Conservation (phyloP, 78 protist species). For the Dictyostelium intermedium region DNA sequence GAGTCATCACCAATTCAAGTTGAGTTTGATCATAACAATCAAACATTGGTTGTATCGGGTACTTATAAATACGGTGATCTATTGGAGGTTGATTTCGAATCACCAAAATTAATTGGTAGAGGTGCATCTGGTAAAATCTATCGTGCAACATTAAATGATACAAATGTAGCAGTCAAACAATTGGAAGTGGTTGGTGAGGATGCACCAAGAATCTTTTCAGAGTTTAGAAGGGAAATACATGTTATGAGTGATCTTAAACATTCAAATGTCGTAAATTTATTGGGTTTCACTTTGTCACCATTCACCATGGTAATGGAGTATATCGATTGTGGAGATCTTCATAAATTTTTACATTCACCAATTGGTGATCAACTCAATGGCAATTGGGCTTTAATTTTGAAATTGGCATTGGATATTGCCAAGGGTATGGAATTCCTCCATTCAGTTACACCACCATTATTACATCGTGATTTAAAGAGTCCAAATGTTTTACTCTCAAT, state of each 20-base stretch:
- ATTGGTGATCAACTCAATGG: constrained; percentile 24
- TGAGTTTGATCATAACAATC: constrained; percentile 6
- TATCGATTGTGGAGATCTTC: constrained; percentile 78
- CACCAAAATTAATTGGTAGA: constrained; percentile 66
- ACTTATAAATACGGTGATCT: not conserved
- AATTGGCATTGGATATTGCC: constrained; percentile 74
- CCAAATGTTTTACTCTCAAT: constrained; percentile 58
- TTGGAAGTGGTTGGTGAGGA: constrained; percentile 67
- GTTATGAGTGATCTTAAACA: constrained; percentile 77
- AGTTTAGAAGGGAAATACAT: constrained; percentile 74
- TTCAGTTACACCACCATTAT: constrained; percentile 64
- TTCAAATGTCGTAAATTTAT: constrained; percentile 57
- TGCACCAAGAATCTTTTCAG: constrained; percentile 71
- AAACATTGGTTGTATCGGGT: constrained; percentile 14
- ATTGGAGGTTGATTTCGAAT: not conserved
- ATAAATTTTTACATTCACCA: constrained; percentile 35
- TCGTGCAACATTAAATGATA: constrained; percentile 22
- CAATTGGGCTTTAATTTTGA: constrained; percentile 42
- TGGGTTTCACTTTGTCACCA: constrained; percentile 68
- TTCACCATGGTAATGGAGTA: constrained; percentile 77
- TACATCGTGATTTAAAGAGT: constrained; percentile 76
- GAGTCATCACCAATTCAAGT: not conserved
- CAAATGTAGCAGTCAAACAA: constrained; percentile 77
- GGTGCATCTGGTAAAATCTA: constrained; percentile 83
- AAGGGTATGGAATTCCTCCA: constrained; percentile 80